These are phyloP conservation scores for Fusarium tjaetaba DNA, from an alignment of 2,329 filamentous ascomycete species.

Conservation along the genomic window DNA sequence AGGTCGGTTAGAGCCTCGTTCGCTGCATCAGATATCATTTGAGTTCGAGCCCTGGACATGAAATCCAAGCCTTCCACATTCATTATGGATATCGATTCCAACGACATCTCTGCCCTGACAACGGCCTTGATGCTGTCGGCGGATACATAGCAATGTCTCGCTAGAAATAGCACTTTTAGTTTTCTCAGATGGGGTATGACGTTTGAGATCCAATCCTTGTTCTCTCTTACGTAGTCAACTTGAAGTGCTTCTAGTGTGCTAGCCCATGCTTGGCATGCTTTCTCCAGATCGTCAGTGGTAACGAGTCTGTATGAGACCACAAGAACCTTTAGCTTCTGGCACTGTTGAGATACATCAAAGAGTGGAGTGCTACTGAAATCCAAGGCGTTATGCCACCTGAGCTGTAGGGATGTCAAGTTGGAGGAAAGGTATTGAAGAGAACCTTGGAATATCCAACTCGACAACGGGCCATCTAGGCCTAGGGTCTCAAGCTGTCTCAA, in stretches of 20 bases:
- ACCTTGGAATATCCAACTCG: neutral
- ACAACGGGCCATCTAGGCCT: neutral
- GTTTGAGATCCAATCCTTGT: neutral
- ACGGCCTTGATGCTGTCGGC: neutral
- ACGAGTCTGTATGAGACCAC: neutral
- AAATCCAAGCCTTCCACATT: rapidly evolving
- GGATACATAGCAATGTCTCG: rapidly evolving
- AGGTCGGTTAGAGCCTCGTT: neutral
- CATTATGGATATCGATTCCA: neutral
- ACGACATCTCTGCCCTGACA: neutral
- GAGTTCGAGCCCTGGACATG: rapidly evolving
- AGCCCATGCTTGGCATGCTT: neutral
- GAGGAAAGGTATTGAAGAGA: neutral
- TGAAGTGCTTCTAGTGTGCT: neutral
- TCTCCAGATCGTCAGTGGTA: neutral
- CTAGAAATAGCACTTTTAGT: neutral
- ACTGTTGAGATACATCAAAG: neutral
- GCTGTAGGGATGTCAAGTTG: neutral
- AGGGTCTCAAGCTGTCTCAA: neutral
- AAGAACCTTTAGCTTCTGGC: neutral
- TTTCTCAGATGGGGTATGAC: neutral
- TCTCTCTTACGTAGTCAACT: neutral
- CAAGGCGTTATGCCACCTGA: neutral
- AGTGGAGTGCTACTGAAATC: neutral
- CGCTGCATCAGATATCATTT: neutral